Evolutionary conservation across 345 rosid species (phyloP).

Genomic region (Lepidium sativum): DNA sequence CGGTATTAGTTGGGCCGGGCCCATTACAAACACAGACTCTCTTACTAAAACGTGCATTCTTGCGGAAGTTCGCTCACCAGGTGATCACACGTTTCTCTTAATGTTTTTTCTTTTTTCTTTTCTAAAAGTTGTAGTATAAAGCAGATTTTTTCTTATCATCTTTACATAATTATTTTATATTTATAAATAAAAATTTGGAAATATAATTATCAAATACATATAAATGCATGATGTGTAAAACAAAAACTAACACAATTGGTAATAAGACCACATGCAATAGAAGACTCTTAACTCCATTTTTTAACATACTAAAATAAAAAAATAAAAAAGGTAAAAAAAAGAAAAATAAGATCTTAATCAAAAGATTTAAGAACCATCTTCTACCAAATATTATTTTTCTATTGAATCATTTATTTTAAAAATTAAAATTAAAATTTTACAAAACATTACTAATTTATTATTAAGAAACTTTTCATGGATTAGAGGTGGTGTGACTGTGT

Average conservation of each 20-base stretch:
- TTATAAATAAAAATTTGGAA: neutral
- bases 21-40: neutral
- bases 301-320: too few relatives aligned
- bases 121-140: neutral
- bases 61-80: neutral
- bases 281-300: too few relatives aligned
- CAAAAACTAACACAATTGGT: neutral
- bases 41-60: neutral
- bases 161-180: neutral
- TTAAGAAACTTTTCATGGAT: too few relatives aligned
- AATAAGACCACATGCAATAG: too few relatives aligned
- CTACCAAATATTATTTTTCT: too few relatives aligned
- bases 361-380: too few relatives aligned
- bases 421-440: too few relatives aligned
- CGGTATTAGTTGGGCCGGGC: conserved; percentile 12
- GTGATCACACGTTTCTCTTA: conserved; percentile 2
- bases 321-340: too few relatives aligned
- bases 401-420: too few relatives aligned
- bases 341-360: too few relatives aligned
- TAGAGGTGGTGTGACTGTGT: too few relatives aligned
- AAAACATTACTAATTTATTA: too few relatives aligned
- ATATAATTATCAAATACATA: neutral
- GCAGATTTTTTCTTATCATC: neutral
- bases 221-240: neutral
- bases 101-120: neutral